Conservation (phyloP, 805 yeast species). For the Millerozyma miso region DNA sequence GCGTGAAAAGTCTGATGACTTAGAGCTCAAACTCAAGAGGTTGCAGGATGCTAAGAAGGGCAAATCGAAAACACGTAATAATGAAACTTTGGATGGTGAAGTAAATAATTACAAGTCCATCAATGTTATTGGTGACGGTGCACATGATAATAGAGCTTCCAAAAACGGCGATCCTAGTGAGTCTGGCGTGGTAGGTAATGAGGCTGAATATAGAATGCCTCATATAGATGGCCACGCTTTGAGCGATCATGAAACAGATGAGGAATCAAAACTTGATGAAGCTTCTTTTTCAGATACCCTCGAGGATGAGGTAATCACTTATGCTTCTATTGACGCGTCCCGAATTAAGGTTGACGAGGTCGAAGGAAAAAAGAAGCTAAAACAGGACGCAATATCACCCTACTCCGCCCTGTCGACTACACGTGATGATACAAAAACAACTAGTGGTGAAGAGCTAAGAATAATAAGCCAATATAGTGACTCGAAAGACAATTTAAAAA, state of each 20-base stretch:
- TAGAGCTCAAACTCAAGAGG: constrained; percentile 35
- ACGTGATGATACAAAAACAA: constrained; percentile 3
- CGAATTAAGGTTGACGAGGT: constrained; percentile 22
- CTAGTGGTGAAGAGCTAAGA: constrained; percentile 14
- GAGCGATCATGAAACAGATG: constrained; percentile 1
- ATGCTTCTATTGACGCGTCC: constrained; percentile 18
- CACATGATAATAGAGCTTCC: constrained; percentile 9
- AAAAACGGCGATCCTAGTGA: neutral
- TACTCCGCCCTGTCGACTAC: neutral
- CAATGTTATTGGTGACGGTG: constrained; percentile 20
- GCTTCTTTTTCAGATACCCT: constrained; percentile 5
- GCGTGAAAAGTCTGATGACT: constrained; percentile 30
- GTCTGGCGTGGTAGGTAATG: neutral
- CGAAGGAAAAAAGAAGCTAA: constrained; percentile 11
- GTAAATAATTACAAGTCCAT: constrained; percentile 16
- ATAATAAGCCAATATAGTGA: constrained; percentile 17
- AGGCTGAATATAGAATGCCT: neutral
- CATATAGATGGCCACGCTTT: neutral
- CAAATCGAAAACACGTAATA: constrained; percentile 13
- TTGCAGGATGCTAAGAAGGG: constrained; percentile 23
- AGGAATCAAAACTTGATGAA: constrained; percentile 2
- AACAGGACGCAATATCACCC: neutral
- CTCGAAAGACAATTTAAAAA: constrained; percentile 15
- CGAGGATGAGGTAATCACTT: constrained; percentile 9
- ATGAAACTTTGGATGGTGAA: constrained; percentile 13